Base-by-base conservation (phyloP, 805 yeast genomes). In the Vanderwaltozyma polyspora region DNA sequence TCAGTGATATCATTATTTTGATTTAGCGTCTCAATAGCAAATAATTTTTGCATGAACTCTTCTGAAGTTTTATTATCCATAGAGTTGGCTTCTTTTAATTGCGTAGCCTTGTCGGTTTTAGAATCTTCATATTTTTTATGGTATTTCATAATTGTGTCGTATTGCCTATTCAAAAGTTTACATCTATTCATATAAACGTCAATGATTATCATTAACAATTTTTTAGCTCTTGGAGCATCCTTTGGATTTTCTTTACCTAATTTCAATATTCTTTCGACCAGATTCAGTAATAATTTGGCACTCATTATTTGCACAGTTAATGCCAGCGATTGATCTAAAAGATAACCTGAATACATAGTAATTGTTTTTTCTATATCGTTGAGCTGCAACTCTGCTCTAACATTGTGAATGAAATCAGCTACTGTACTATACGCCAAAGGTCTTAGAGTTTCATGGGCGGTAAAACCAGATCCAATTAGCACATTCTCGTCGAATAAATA, bases 221-320 rank as follows among this genome's bases (percentile, higher is more conserved):
- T 94, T 35, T 60, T 58, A 3, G 63, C 62, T 45, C 66, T 55
- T n/a, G 66, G 67, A 42, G 91, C 95, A 19, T 74, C 70, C 44
- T 82, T 82, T 34, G 81, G 80, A 27, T 82, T 87, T 37, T 58
- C 62, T 38, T 55, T 58, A 6, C 63, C 63, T 46, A 87, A 58
- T 48, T 81, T 80, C 71, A 81, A 69, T 26, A 91, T 80, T 29
- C 94, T 66, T 45, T 93, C 98, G 15, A 91, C 89, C 47, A 93
- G 64, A 55, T 91, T 93, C 41, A 89, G 59, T 22, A 91, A 60
- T 22, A 91, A 64, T 58, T 87, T 89, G 3, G 96, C 95, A 60
- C 95, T 82, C 96, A 91, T 86, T 8, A 87, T 82, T 56, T 93
- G 97, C 25, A 87, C 95, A 6, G 94, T 82, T 40, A 84, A 68